These are phyloP conservation scores for Chrysoporthe cubensis DNA, from an alignment of 2,329 filamentous ascomycete genomes.

Conservation along the genomic window DNA sequence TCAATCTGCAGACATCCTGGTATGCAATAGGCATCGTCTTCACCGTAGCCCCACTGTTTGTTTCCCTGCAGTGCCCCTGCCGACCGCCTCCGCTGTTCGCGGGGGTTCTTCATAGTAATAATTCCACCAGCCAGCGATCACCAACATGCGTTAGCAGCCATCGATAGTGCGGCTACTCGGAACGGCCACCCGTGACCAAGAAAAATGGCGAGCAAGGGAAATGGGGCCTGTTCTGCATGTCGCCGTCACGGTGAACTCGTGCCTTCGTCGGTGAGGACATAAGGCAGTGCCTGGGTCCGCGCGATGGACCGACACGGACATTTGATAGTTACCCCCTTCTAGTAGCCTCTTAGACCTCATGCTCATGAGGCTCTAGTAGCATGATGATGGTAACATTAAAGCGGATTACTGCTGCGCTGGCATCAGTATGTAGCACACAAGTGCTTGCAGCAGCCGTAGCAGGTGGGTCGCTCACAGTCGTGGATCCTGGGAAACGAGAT, in stretches of 20 bases:
- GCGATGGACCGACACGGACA: background rate
- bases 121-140: constrained; percentile 28
- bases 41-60: background rate
- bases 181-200: constrained; percentile 20
- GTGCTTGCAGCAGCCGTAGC: constrained; percentile 8
- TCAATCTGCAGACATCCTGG: background rate
- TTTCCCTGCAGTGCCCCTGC: background rate
- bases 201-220: background rate
- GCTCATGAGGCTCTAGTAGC: background rate
- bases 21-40: background rate
- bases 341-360: background rate
- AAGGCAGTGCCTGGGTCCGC: constrained; percentile 11
- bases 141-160: constrained; percentile 19
- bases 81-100: background rate
- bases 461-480: constrained; percentile 9
- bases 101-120: constrained; percentile 1
- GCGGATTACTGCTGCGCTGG: constrained; percentile 4
- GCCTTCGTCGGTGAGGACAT: constrained; percentile 5
- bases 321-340: background rate
- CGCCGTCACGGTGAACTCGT: constrained; percentile 2
- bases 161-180: constrained; percentile 24
- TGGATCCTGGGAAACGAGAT: constrained; percentile 16
- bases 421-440: constrained; percentile 16
- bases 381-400: constrained; percentile 14
- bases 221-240: constrained; percentile 11